phyloP scores from a whole-genome alignment of 176 grass and related monocot genomes.

The Avena atlantica region DNA sequence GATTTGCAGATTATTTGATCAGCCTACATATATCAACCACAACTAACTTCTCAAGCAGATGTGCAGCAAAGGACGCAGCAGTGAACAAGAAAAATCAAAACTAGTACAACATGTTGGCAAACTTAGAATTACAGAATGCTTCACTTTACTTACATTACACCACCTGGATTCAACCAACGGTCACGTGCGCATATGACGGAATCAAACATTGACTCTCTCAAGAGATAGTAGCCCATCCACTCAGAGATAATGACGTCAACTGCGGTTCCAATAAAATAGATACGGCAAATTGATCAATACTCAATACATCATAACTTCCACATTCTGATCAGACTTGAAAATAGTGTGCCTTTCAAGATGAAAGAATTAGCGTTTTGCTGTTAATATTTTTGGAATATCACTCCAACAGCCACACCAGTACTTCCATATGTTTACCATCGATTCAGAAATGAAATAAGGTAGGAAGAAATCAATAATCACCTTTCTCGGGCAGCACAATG shows the following conservation, averaged over 20 bases:
- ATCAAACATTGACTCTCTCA: slow-evolving; percentile 98
- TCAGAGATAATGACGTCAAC: slow-evolving; percentile 99
- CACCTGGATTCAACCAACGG: slow-evolving; percentile 90
- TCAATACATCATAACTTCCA: not conserved
- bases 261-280: slow-evolving; percentile 46
- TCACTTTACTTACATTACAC: slow-evolving; percentile 74
- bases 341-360: not conserved
- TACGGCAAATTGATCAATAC: slow-evolving; percentile 24
- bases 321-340: not conserved
- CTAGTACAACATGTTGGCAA: not conserved
- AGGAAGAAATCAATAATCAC: slow-evolving; percentile 27
- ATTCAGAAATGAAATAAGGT: not conserved
- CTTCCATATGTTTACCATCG: not conserved
- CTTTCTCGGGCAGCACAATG: slow-evolving; percentile 83
- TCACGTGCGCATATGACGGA: slow-evolving; percentile 94
- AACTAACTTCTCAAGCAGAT: not conserved
- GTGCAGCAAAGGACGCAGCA: not conserved
- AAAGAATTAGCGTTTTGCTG: not conserved
- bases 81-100: not conserved
- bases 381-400: not conserved
- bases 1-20: not conserved
- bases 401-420: not conserved
- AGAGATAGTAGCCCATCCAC: slow-evolving; percentile 99
- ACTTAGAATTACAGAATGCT: not conserved
- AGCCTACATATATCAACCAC: not conserved